Evolutionary conservation across 2,329 filamentous ascomycete genomes (phyloP), one percentile per base, ranked within the genome.

Genomic region (Trichoderma lentiforme): DNA sequence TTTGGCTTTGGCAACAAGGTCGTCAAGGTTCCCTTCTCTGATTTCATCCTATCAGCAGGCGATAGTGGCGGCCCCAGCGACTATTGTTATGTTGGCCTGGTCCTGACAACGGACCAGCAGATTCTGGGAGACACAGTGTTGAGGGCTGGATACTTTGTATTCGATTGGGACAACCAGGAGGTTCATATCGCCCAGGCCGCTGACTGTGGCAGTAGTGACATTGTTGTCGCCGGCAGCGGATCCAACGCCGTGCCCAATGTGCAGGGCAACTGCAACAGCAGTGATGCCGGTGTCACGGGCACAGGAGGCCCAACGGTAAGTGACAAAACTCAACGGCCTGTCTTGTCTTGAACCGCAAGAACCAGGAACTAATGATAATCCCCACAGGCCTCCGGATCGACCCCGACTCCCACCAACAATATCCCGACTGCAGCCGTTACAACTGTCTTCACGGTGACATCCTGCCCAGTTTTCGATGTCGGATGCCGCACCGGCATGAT

Each of bases 1-100:
- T 89, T 89, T 72, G 81, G 80, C 47, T 87, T 89, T 51, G 80
- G 80, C 26, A 71, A 75, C 67, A 83, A 81, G 73, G 78, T 77
- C 6, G 79, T 88, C 32, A 78, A 75, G 9, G 84, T 87, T 15
- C 78, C 84, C 4, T 79, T 85, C 18, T 79, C 78, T 72, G 86
- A 89, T 74, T 86, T 88, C 63, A 83, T 88, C 75, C 81, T 88
- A 70, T 24, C 57, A 9, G 58, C 57, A 15, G 58, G 32, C 18
- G 57, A 58, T 11, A 51, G 9, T 15, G 26, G 58, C 30, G 76
- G 81, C 14, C 75, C 80, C 61, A 76, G 76, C 15, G 75, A 75
- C 14, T 79, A 76, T 53, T 86, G 85, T 78, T 80, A 83, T 63
- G 79, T 85, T 14, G 85, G 85, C 28, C 76, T 85, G 1, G 77